These are phyloP conservation scores for Anthracocystis panici-leucophaei DNA, from an alignment of 1,284 basidiomycete genomes.

Conservation along the genomic window DNA sequence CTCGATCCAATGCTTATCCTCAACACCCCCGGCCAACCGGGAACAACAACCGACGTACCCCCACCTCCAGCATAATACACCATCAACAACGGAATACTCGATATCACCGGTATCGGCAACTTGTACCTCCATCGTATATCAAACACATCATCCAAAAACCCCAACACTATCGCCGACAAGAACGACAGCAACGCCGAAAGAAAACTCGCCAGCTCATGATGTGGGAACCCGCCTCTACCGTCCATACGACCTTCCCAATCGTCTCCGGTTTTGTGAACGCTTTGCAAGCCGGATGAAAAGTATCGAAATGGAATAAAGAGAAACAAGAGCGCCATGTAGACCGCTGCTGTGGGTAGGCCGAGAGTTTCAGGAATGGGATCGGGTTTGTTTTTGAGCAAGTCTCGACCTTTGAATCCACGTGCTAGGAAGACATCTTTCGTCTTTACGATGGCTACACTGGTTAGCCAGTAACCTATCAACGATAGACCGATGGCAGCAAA, in stretches of 20 bases:
- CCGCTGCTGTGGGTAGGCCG: conserved; percentile 87
- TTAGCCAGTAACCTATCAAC: conserved; percentile 43
- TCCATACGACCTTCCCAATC: conserved; percentile 57
- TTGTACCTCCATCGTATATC: conserved; percentile 99
- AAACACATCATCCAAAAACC: conserved; percentile 96
- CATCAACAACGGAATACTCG: conserved; percentile 91
- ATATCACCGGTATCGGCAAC: conserved; percentile 91
- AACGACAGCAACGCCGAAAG: conserved; percentile 91
- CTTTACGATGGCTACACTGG: conserved; percentile 38
- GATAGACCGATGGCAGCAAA: conserved; percentile 47
- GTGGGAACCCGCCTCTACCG: conserved; percentile 78
- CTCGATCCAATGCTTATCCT: conserved; percentile 73
- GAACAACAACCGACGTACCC: conserved; percentile 93
- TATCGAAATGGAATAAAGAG: conserved; percentile 68
- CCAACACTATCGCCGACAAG: conserved; percentile 89
- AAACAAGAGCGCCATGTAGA: conserved; percentile 83
- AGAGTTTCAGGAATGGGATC: conserved; percentile 85
- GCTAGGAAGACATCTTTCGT: conserved; percentile 56
- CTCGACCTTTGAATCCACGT: conserved; percentile 61
- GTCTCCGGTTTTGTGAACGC: conserved; percentile 25
- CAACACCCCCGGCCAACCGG: conserved; percentile 71
- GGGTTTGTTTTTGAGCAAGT: conserved; percentile 58
- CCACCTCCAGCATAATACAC: conserved; percentile 96
- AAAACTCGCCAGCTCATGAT: conserved; percentile 90
- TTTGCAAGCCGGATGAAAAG: conserved; percentile 43